Percentiles rank a stretch among this genome's conserved stretches.
Evolutionary conservation across 352 stramenopile species (phyloP).

Genomic region (Peronospora destructor): DNA sequence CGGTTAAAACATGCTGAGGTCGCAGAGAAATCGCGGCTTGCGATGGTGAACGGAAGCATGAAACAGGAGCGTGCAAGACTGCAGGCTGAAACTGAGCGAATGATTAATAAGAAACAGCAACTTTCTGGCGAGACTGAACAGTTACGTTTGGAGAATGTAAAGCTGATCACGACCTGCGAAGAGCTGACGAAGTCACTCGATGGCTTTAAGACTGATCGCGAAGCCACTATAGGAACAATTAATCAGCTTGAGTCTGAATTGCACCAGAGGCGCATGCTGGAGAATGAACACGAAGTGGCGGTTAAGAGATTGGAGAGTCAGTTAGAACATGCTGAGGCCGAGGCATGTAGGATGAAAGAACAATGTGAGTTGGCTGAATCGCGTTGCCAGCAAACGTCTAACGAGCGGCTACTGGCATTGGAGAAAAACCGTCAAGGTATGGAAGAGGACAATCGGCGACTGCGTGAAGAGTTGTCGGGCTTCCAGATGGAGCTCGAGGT

Average conservation of each 20-base stretch:
- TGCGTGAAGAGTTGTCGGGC: conserved; percentile 37
- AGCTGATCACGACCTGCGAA: conserved; percentile 46
- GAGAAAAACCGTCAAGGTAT: conserved; percentile 46
- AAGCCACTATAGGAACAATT: conserved; percentile 36
- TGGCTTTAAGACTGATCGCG: conserved; percentile 38
- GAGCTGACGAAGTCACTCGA: conserved; percentile 48
- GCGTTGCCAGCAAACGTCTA: conserved; percentile 41
- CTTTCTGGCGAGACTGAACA: conserved; percentile 35
- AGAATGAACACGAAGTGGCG: conserved; percentile 35
- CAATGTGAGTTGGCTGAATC: conserved; percentile 35
- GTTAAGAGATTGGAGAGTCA: conserved; percentile 41
- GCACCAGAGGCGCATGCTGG: conserved; percentile 33
- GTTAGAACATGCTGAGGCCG: conserved; percentile 34
- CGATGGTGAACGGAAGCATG: conserved; percentile 36
- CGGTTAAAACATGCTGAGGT: conserved; percentile 38
- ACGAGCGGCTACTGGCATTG: conserved; percentile 46
- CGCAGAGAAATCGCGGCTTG: conserved; percentile 22
- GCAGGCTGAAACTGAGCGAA: conserved; percentile 43
- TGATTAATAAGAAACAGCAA: conserved; percentile 43
- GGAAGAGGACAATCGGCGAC: conserved; percentile 48
- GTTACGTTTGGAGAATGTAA: conserved; percentile 48
- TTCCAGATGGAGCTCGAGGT: conserved; percentile 46
- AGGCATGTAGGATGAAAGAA: conserved; percentile 34
- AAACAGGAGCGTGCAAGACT: conserved; percentile 44
- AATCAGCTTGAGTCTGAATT: conserved; percentile 43